Base-by-base conservation (phyloP, 1,139 yeast genomes). In the Zhuliangozyma blackwelliae region DNA sequence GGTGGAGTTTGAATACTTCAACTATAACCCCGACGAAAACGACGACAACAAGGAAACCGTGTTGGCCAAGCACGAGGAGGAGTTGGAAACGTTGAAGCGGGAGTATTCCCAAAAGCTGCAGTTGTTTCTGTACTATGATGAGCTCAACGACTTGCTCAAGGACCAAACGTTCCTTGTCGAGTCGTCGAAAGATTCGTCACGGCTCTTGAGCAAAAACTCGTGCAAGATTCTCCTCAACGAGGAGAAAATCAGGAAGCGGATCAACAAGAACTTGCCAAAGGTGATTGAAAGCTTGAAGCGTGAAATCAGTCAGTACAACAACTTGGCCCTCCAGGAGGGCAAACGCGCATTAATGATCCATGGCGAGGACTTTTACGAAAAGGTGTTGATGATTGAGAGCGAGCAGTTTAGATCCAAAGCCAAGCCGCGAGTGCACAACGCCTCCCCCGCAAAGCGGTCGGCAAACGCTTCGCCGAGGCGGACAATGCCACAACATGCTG, bases 201-300 rank as follows among this genome's bases (percentile, higher is more conserved):
- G 97, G 43, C 66, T 90, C 30, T 63, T 85, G 36, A 76, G 85
- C 43, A 77, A 86, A 50, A 82, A 88, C 45, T 84, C 92, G 3
- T 90, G 94, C 47, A 81, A 81, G 43, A 82, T 89, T 22, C 63
- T 90, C 38, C 69, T 86, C 42, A 75, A 83, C 43, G 97, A 92
- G 56, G 96, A 89, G 51, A 82, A 75, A 51, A 68, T 79, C 31
- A 68, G 97, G 37, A 82, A 83, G 49, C 73, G 75, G 39, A 68
- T 90, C 5, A 65, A 77, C 23, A 79, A 79, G 50, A 75, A 75
- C 46, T 64, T 87, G 50, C 97, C 97, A 0, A 66, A 68, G 29
- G 65, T 84, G 1, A 61, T 87, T 8, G 61, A 63, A 2, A 72
- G 68, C 2, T 60, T 90, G 35, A 77, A 74, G 43, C 39, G 48